Evolutionary conservation across 148 eudicot species (phyloP).

Genomic region (Bassia scoparia): DNA sequence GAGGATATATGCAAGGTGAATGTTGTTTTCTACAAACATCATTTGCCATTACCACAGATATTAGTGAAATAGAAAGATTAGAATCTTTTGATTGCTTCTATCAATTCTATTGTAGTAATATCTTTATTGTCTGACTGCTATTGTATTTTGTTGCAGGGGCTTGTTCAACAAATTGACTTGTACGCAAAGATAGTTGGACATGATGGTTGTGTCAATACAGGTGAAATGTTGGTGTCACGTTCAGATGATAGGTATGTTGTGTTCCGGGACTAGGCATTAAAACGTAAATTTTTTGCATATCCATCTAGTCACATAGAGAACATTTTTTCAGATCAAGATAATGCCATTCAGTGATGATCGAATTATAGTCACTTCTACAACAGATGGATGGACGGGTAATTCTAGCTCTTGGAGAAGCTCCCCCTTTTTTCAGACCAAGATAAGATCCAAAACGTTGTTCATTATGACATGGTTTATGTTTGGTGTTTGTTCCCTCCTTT

Average conservation of each 20-base stretch:
- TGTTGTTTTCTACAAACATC: not conserved
- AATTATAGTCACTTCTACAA: conserved; percentile 57
- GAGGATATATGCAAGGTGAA: not conserved
- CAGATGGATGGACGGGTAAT: conserved; percentile 83
- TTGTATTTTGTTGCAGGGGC: conserved; percentile 36
- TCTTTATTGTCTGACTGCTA: not conserved
- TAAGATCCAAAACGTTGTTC: too few relatives aligned
- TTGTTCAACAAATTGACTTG: conserved; percentile 57
- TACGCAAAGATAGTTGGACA: conserved; percentile 64
- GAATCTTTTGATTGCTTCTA: not conserved
- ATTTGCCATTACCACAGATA: not conserved
- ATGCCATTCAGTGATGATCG: conserved; percentile 78
- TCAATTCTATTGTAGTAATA: not conserved
- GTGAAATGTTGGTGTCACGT: conserved; percentile 70
- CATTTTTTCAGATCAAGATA: conserved; percentile 63
- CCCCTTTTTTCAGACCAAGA: too few relatives aligned
- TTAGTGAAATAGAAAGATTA: not conserved
- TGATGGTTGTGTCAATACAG: conserved; percentile 69
- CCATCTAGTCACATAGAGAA: conserved; percentile 65
- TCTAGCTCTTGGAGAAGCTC: conserved; percentile 1
- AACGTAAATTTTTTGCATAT: conserved; percentile 41
- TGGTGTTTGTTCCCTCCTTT: too few relatives aligned
- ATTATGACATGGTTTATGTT: too few relatives aligned
- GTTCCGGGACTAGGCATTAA: conserved; percentile 66
- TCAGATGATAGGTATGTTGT: conserved; percentile 70